Evolutionary conservation across 2,329 filamentous ascomycete genomes (phyloP).

Genomic region (Ceratocystis albifundus): DNA sequence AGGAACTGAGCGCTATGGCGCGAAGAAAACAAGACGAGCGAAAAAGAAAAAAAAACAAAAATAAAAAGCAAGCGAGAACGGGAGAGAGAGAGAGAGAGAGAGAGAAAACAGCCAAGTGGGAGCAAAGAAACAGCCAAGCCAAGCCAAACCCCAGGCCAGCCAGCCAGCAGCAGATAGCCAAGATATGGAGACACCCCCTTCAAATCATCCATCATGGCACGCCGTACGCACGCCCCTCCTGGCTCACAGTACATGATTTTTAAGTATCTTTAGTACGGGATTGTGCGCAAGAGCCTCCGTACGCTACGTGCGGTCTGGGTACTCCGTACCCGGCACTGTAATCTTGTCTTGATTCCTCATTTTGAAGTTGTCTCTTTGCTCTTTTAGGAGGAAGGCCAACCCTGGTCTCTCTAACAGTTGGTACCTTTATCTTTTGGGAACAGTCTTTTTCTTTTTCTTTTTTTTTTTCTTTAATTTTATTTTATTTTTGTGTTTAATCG

Average conservation of each 20-base stretch:
- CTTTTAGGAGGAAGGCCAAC: neutral
- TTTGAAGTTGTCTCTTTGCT: conserved; percentile 1
- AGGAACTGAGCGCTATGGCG: neutral
- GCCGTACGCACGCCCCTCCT: neutral
- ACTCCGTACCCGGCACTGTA: conserved; percentile 11
- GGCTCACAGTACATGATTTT: conserved; percentile 5
- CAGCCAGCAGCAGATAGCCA: too few species aligned
- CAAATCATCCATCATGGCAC: too few species aligned
- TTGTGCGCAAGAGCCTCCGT: conserved; percentile 9
- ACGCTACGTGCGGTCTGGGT: conserved; percentile 3
- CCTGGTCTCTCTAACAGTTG: neutral
- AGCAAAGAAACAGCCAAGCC: neutral
- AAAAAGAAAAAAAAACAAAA: too few species aligned
- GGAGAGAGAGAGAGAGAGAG: neutral
- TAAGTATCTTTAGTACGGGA: conserved; percentile 13
- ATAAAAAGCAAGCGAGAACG: neutral
- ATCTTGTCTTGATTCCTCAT: conserved; percentile 8
- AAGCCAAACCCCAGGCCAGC: neutral
- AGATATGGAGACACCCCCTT: neutral
- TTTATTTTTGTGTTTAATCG: neutral
- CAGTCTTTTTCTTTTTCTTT: too few species aligned
- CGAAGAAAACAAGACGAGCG: neutral
- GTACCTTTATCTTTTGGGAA: conserved; percentile 12
- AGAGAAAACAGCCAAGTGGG: neutral
- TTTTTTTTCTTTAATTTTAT: too few species aligned